Evolutionary conservation across 352 stramenopile species (phyloP), one percentile per base, ranked within the genome.

Genomic region (Phytophthora megakarya): DNA sequence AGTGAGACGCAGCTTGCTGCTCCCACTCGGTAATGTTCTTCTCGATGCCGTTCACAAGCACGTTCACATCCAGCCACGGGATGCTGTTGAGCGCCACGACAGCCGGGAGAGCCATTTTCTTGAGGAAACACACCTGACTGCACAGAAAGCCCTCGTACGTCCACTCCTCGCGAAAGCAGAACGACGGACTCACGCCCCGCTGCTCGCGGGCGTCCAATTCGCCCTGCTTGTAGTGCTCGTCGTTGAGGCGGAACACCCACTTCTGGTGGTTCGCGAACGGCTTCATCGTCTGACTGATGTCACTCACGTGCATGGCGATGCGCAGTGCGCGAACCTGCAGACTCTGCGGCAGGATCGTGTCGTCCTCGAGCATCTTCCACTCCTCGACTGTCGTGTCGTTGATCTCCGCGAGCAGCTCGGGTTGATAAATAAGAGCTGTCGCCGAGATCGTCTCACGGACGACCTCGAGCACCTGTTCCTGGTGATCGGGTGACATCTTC

Each of bases 261-360:
- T 87, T 86, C 62, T 79, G 54, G 64, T 94, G 85, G 58, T 89
- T 81, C 13, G 28, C 53, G 39, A 91, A 92, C 38, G 85, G 83
- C 71, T 94, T 94, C 78, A 88, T 92, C 19, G 83, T 92, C 67
- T 94, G 85, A 45, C 81, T 87, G 38, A 94, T 88, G 57, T 94
- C 85, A 55, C 83, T 89, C 55, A 90, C 83, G 52, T 94, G 85
- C 78, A 92, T 85, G n/a, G 80, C 80, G 38, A 80, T 84, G 13
- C 83, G 79, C 35, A 92, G 51, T 28, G 72, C 74, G 12, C 82
- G 61, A 6, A 83, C 60, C 49, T 91, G 81, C 37, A 89, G 67
- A 25, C 62, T 61, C 50, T 86, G 61, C 1, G 80, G 67, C 16
- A 92, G 47, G 16, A 82, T 68, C 0, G 60, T 43, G 23, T 54